phyloP scores from a whole-genome alignment of 2,329 filamentous ascomycete genomes.

The Phymatotrichopsis omnivora region DNA sequence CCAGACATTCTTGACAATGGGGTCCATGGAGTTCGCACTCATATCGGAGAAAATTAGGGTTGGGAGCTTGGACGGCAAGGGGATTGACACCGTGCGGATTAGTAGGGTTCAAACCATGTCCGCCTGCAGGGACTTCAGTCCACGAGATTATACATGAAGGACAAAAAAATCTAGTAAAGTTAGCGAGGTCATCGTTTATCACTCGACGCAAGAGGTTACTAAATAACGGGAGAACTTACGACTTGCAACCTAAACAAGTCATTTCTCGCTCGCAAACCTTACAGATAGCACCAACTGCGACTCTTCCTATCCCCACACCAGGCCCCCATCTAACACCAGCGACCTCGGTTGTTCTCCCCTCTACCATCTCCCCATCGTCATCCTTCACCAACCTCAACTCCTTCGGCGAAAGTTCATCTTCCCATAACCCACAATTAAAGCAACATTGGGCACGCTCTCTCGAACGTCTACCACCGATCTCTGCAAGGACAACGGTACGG shows the following conservation, averaged over 20 bases:
- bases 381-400: neutral
- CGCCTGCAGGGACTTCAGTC: neutral
- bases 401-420: constrained; percentile 16
- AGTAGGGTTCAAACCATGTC: too few species aligned
- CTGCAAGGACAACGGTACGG: constrained; percentile 4
- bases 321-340: constrained; percentile 16
- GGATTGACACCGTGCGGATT: too few species aligned
- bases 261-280: constrained; percentile 16
- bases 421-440: constrained; percentile 24
- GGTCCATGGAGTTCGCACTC: constrained; percentile 13
- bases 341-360: constrained; percentile 7
- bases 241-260: constrained; percentile 23
- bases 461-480: constrained; percentile 12
- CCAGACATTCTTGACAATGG: constrained; percentile 10
- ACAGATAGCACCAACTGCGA: constrained; percentile 18
- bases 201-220: neutral
- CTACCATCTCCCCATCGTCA: too few species aligned
- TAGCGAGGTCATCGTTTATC: neutral
- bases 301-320: constrained; percentile 17
- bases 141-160: constrained; percentile 5
- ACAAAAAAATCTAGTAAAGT: constrained; percentile 10
- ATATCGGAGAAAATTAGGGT: constrained; percentile 9
- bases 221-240: neutral
- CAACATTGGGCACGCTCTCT: constrained; percentile 15
- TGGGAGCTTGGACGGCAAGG: neutral